Base-by-base conservation (phyloP, 2,329 filamentous ascomycete species). In the Cucurbitaria berberidis region DNA sequence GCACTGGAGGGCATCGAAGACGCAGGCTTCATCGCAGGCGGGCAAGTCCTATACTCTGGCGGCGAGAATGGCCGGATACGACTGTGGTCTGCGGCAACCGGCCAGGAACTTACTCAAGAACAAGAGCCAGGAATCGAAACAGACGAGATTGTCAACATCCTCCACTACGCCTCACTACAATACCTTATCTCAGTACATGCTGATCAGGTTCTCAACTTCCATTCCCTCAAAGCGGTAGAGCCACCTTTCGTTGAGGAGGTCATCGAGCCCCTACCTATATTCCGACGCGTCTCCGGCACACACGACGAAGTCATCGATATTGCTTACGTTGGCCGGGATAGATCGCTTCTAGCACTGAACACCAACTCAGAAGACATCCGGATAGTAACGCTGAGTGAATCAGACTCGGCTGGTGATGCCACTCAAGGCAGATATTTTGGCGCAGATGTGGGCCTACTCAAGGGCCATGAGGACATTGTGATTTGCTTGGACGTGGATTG, bases 281-380 rank as follows among this genome's bases (percentile, higher is more conserved):
- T 90, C 39, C 86, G 90, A 62, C 86, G 91, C 39, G 96, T 99
- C 62, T 96, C 93, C 4, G 96, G 95, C 47, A 97, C 95, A 6
- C 92, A 98, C 74, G 96, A 99, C 72, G 95, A 99, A 74, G 92
- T 99, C 46, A 97, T 99, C 63, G 96, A 99, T 70, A 79, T 99
- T 29, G 90, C 89, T 26, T 97, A 95, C 67, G 81, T 98, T 48
- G 86, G 95, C 1, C 85, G 87, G 0, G 88, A 96, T 65, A 86
- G 85, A 51, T 93, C 91, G 2, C 78, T 96, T 45, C 82, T 99
- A 57, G 96, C 95, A 5, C 80, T 99, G 22, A 95, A 93, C 6
- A 98, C 93, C 2, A 99, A 99, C 73, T 91, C 93, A 0, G 95
- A 99, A 76, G 93, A 96, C 57, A 85, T 99, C 47, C 86, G 93